Percentiles rank a stretch among this genome's conserved stretches.
phyloP scores from a whole-genome alignment of 345 rosid species.

The Firmiana major region DNA sequence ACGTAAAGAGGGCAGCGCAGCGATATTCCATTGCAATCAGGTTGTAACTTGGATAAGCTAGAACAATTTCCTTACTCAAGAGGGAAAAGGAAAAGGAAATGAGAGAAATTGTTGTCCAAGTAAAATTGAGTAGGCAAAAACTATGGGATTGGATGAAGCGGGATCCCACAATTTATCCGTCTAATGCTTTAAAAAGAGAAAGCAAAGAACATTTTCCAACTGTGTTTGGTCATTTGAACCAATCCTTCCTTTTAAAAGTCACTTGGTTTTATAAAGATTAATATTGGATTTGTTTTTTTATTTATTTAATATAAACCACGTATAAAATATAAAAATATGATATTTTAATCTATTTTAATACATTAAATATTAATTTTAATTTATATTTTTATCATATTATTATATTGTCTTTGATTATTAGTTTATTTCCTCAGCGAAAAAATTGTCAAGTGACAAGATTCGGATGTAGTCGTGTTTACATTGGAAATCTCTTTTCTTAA shows the following conservation, averaged over 20 bases:
- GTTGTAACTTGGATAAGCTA: constrained; percentile 9
- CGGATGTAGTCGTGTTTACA: constrained; percentile 15
- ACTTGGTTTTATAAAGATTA: no score
- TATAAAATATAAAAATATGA: no score
- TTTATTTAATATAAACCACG: no score
- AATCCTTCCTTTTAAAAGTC: neutral
- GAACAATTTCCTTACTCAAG: constrained; percentile 1
- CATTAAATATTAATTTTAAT: no score
- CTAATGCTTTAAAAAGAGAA: neutral
- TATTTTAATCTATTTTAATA: no score
- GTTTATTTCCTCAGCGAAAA: no score
- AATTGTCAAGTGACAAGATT: neutral
- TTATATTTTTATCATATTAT: no score
- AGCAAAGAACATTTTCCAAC: neutral
- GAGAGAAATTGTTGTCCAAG: constrained; percentile 3
- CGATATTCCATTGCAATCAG: neutral
- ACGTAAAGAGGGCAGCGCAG: no score
- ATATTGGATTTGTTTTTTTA: no score
- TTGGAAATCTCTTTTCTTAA: no score
- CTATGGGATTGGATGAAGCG: neutral
- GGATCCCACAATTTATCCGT: neutral
- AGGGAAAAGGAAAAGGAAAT: neutral
- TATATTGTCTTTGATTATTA: no score
- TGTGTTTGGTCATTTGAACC: neutral
- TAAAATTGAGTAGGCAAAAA: neutral